phyloP scores from a whole-genome alignment of 441 rosid genomes.

The Corymbia citriodora region DNA sequence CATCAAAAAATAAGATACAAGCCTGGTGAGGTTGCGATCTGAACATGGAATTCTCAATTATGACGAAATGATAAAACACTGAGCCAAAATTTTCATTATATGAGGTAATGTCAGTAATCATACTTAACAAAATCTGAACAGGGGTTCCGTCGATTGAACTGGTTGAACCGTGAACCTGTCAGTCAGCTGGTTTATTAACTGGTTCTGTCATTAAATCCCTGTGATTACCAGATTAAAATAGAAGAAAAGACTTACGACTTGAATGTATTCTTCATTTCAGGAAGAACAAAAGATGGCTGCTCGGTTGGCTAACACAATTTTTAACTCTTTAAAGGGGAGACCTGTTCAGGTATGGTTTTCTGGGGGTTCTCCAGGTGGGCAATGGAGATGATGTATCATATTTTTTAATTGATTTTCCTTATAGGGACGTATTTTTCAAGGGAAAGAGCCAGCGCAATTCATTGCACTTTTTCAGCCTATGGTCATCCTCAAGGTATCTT shows the following conservation, averaged over 20 bases:
- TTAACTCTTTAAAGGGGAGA: slow-evolving; percentile 85
- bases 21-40: not conserved
- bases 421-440: slow-evolving; percentile 90
- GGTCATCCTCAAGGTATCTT: slow-evolving; percentile 82
- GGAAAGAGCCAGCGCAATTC: slow-evolving; percentile 96
- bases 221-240: not conserved
- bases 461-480: slow-evolving; percentile 93
- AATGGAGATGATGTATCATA: slow-evolving; percentile 2
- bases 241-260: not conserved
- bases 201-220: not conserved
- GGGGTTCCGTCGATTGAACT: not conserved
- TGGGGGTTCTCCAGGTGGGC: slow-evolving; percentile 1
- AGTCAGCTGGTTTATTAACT: not conserved
- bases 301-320: slow-evolving; percentile 70
- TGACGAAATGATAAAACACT: not conserved
- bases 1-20: not conserved
- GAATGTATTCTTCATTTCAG: slow-evolving; percentile 34
- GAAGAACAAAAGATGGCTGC: slow-evolving; percentile 84
- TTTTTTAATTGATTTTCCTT: slow-evolving; percentile 21
- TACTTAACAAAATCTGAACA: not conserved
- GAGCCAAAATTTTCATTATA: not conserved
- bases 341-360: slow-evolving; percentile 72
- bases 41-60: not conserved
- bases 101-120: not conserved
- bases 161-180: not conserved